phyloP scores from a whole-genome alignment of 2,329 filamentous ascomycete genomes.

The Ampelomyces quisqualis region DNA sequence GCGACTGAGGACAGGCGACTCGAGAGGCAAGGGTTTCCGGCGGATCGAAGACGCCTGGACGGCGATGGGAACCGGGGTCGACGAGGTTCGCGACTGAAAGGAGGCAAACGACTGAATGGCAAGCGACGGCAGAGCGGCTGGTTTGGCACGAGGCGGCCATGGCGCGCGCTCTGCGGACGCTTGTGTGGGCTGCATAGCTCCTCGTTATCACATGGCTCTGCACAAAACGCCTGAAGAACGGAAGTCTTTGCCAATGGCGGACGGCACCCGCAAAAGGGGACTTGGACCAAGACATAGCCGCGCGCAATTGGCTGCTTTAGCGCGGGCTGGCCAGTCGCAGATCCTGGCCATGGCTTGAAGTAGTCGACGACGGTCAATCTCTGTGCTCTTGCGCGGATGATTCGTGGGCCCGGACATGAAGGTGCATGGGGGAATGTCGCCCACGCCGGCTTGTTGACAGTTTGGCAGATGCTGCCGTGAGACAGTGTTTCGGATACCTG shows the following conservation, averaged over 20 bases:
- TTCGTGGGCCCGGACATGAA: too few relatives aligned
- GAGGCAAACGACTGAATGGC: conserved; percentile 48
- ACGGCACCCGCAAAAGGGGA: neutral
- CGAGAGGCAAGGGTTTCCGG: conserved; percentile 57
- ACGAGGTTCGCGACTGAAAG: conserved; percentile 47
- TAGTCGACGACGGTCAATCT: neutral
- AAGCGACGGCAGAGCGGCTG: conserved; percentile 44
- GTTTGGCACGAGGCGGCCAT: conserved; percentile 35
- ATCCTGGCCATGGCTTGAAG: neutral
- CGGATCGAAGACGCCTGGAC: conserved; percentile 47
- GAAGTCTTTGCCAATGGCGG: conserved; percentile 22
- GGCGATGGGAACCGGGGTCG: conserved; percentile 31
- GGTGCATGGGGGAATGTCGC: too few relatives aligned
- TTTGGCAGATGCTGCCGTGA: neutral
- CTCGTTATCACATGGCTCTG: conserved; percentile 41
- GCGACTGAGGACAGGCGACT: conserved; percentile 50
- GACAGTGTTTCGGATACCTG: neutral
- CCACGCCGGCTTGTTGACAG: too few relatives aligned
- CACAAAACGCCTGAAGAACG: conserved; percentile 35
- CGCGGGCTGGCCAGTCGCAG: neutral
- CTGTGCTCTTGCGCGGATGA: conserved; percentile 2
- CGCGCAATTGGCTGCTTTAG: too few relatives aligned
- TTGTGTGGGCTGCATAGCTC: conserved; percentile 32
- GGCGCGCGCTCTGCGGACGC: conserved; percentile 24
- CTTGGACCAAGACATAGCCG: neutral